Base-by-base conservation (phyloP, 495 filamentous ascomycete genomes). In the Penicillium steckii region DNA sequence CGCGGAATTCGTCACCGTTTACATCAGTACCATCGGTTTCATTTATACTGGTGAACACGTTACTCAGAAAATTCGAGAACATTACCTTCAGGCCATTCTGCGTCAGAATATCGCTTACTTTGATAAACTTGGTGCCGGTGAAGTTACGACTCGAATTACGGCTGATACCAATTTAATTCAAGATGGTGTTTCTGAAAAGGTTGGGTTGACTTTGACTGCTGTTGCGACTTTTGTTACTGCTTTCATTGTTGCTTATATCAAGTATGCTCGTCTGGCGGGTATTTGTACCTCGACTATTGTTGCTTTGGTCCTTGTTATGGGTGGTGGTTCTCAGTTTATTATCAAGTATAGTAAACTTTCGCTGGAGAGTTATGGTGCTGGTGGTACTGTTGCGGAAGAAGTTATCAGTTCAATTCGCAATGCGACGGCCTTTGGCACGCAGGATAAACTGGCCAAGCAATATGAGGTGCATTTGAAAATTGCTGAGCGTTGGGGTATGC, bases 41-140 rank as follows among this genome's bases (percentile, higher is more conserved):
- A 95, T 96, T 60, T 96, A 97, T 64, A 89, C 88, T 0, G 94
- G 93, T 49, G 94, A 97, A 66, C 87, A 95, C 58, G 80, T 93
- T 61, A 85, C 87, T 21, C 83, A 83, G 56, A 91, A 92, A 72
- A 90, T 96, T 57, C 83, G 91, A 40, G 84, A 90, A 64, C 81
- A 87, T 46, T 96, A 96, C 66, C 80, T 96, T 3, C 74, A 80
- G 52, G 89, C 89, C 40, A 92, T 91, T 60, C 75, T 96, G 74
- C 82, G 85, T 35, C 91, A 96, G 64, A 96, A 96, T 68, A 90
- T 96, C 63, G 91, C 83, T 44, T 95, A 90, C 64, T 96, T 95
- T 67, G 91, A 96, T 63, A 91, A 89, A 59, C 81, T 94, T 18
- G 91, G 91, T 44, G 88, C 91, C 23, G 92, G 92, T 55, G 91